A percentile compares a stretch with the other conserved stretches of the same genome.
Conservation (phyloP, 768 basidiomycete genomes). For the Hydnomerulius pinastri region DNA sequence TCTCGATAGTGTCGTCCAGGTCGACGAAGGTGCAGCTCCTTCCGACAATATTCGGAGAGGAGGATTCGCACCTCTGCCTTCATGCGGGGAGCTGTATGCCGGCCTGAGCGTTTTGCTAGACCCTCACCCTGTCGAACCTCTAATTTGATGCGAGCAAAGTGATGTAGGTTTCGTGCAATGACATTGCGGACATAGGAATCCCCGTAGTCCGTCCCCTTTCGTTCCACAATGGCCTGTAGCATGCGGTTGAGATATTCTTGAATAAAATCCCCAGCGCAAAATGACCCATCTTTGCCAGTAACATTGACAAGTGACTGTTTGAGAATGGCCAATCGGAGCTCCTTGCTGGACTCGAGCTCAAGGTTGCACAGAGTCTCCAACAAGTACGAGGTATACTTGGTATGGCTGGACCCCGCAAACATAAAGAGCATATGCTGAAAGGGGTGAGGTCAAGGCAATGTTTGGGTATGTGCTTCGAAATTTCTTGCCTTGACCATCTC, state of each 20-base stretch:
- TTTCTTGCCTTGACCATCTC: conserved; percentile 32
- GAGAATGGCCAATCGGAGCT: too few relatives aligned
- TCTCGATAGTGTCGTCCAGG: too few relatives aligned
- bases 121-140: too few relatives aligned
- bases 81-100: not conserved
- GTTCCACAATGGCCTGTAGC: not conserved
- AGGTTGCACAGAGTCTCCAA: conserved; percentile 34
- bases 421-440: conserved; percentile 29
- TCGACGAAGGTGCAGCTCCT: not conserved
- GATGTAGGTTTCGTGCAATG: not conserved
- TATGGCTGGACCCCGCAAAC: conserved; percentile 35
- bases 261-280: not conserved
- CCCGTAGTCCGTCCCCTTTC: not conserved
- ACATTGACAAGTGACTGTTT: too few relatives aligned
- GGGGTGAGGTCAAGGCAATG: not conserved
- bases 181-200: not conserved
- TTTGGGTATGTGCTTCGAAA: not conserved
- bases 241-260: not conserved
- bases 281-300: too few relatives aligned
- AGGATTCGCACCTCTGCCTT: not conserved
- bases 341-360: conserved; percentile 30
- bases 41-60: not conserved
- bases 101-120: not conserved
- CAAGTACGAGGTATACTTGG: conserved; percentile 34
- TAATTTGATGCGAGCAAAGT: not conserved